Evolutionary conservation across 2,329 filamentous ascomycete genomes (phyloP).

Genomic region (Geosmithia flava): DNA sequence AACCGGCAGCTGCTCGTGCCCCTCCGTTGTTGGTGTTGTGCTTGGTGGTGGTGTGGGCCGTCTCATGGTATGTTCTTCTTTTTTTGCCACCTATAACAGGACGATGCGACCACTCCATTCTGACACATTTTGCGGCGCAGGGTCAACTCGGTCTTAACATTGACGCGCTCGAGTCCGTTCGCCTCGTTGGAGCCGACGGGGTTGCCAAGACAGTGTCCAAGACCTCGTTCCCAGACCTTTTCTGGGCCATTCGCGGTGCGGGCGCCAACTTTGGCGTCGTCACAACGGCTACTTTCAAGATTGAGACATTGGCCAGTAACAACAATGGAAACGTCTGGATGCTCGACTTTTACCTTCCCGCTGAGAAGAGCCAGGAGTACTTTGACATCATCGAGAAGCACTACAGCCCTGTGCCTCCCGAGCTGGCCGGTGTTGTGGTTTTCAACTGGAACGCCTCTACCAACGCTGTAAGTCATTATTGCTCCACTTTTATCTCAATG

Average conservation of each 20-base stretch:
- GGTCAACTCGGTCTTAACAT: constrained; percentile 34
- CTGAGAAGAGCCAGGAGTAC: background rate
- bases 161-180: constrained; percentile 35
- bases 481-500: background rate
- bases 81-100: background rate
- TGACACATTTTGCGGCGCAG: constrained; percentile 11
- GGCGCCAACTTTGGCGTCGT: constrained; percentile 45
- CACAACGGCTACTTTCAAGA: constrained; percentile 13
- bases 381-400: background rate
- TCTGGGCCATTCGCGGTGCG: constrained; percentile 32
- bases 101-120: background rate
- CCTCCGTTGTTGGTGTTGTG: constrained; percentile 25
- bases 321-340: background rate
- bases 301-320: background rate
- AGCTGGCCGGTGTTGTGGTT: background rate
- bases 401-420: background rate
- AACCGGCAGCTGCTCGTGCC: constrained; percentile 23
- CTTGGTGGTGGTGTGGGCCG: constrained; percentile 41
- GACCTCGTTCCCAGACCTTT: constrained; percentile 25
- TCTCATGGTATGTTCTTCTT: constrained; percentile 13
- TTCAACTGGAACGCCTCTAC: background rate
- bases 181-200: constrained; percentile 36
- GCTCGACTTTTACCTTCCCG: background rate
- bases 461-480: background rate
- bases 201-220: constrained; percentile 18